A percentile compares a stretch with the other conserved stretches of the same genome.
Conservation (phyloP, 169 alveolate genomes). For the Theileria parva region DNA sequence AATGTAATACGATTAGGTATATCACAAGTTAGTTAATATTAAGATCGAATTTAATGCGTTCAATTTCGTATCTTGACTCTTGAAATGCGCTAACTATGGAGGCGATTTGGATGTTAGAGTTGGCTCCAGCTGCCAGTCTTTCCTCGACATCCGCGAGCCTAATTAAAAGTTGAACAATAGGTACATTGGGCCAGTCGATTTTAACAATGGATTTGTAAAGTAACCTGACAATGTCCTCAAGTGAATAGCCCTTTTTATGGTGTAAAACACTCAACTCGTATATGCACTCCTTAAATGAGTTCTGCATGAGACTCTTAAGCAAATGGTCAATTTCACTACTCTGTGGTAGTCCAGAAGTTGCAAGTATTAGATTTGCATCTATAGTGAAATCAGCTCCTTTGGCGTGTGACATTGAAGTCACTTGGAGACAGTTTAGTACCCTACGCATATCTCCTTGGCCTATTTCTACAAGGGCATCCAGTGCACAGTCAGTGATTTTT, state of each 20-base stretch:
- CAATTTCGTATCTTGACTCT: slow-evolving; percentile 81
- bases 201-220: slow-evolving; percentile 78
- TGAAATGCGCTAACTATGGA: slow-evolving; percentile 80
- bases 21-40: slow-evolving; percentile 20
- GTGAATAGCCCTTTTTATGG: slow-evolving; percentile 83
- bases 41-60: slow-evolving; percentile 72
- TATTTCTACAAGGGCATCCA: slow-evolving; percentile 84
- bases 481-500: slow-evolving; percentile 80
- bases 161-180: slow-evolving; percentile 73
- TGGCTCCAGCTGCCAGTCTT: slow-evolving; percentile 84
- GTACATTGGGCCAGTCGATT: slow-evolving; percentile 82
- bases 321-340: slow-evolving; percentile 82
- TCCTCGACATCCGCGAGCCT: slow-evolving; percentile 84
- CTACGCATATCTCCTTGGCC: slow-evolving; percentile 98
- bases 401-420: slow-evolving; percentile 76
- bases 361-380: slow-evolving; percentile 79
- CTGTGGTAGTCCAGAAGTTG: slow-evolving; percentile 88
- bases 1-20: neutral
- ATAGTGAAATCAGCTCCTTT: slow-evolving; percentile 59
- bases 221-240: slow-evolving; percentile 85
- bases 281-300: slow-evolving; percentile 78
- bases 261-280: slow-evolving; percentile 72
- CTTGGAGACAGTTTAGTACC: slow-evolving; percentile 93
- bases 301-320: slow-evolving; percentile 71
- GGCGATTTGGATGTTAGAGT: slow-evolving; percentile 76